Conservation (phyloP, 2,329 filamentous ascomycete genomes). For the Scedosporium dehoogii region DNA sequence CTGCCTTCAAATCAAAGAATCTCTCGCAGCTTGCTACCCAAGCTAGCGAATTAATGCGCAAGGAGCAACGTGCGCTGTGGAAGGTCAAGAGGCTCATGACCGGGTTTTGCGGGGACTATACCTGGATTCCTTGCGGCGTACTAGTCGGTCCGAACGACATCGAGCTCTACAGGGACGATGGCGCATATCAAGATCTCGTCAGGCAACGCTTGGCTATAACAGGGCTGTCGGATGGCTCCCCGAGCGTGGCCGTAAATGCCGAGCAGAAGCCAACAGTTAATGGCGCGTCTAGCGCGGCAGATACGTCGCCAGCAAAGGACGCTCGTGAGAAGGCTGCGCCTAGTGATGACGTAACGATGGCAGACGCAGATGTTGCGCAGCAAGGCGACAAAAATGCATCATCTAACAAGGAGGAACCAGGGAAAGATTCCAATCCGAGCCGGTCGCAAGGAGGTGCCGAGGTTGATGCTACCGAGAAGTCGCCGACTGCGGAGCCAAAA, state of each 20-base stretch:
- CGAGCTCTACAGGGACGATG: slow-evolving; percentile 23
- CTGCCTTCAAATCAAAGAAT: slow-evolving; percentile 64
- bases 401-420: background rate
- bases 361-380: background rate
- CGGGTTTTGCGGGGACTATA: slow-evolving; percentile 64
- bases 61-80: slow-evolving; percentile 64
- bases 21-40: slow-evolving; percentile 62
- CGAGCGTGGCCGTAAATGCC: slow-evolving; percentile 5
- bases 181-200: background rate
- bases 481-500: background rate
- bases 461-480: background rate
- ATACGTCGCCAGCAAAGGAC: background rate
- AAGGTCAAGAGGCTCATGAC: slow-evolving; percentile 65
- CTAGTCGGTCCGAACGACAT: slow-evolving; percentile 48
- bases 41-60: slow-evolving; percentile 60
- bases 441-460: background rate
- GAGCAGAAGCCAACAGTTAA: slow-evolving; percentile 11
- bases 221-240: background rate
- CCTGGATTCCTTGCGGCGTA: slow-evolving; percentile 52
- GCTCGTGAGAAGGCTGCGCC: slow-evolving; percentile 11
- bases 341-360: background rate
- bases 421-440: background rate
- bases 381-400: background rate
- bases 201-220: background rate
- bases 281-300: background rate